Evolutionary conservation across 805 yeast species (phyloP).

Genomic region (Yamadazyma ubonensis): DNA sequence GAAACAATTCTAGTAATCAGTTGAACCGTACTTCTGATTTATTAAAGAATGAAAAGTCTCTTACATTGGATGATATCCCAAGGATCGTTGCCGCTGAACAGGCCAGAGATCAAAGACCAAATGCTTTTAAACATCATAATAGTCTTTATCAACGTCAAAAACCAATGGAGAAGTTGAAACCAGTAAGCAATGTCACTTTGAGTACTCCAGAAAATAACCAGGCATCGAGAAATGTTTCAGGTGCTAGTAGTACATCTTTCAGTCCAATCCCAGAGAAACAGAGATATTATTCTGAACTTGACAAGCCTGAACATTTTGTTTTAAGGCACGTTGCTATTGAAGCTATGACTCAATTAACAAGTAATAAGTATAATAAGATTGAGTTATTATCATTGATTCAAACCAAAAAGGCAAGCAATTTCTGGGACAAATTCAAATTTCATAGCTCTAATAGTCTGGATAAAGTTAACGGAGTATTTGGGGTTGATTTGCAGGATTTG

Average conservation of each 20-base stretch:
- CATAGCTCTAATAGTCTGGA: constrained; percentile 24
- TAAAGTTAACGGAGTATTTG: constrained; percentile 57
- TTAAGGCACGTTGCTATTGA: constrained; percentile 59
- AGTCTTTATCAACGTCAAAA: constrained; percentile 36
- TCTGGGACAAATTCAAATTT: constrained; percentile 54
- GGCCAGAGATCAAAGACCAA: constrained; percentile 89
- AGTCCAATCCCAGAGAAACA: constrained; percentile 6
- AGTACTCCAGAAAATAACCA: not conserved
- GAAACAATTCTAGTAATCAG: constrained; percentile 28
- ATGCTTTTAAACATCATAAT: constrained; percentile 83
- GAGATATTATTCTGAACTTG: constrained; percentile 64
- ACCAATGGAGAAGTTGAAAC: constrained; percentile 10
- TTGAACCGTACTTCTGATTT: constrained; percentile 67
- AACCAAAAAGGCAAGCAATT: constrained; percentile 41
- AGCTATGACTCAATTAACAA: constrained; percentile 40
- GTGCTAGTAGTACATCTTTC: not conserved
- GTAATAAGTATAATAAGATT: constrained; percentile 25
- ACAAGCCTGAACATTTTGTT: constrained; percentile 54
- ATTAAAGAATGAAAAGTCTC: constrained; percentile 74
- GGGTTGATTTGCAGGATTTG: constrained; percentile 67
- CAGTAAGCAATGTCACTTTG: constrained; percentile 3
- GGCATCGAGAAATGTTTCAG: constrained; percentile 1
- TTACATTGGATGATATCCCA: constrained; percentile 94
- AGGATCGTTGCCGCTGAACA: constrained; percentile 96
- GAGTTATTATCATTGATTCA: constrained; percentile 43